Percentiles rank a stretch among this genome's conserved stretches.
Evolutionary conservation across 192 early-diverging fungal genomes (phyloP).

Genomic region (Oehlia diaphana): DNA sequence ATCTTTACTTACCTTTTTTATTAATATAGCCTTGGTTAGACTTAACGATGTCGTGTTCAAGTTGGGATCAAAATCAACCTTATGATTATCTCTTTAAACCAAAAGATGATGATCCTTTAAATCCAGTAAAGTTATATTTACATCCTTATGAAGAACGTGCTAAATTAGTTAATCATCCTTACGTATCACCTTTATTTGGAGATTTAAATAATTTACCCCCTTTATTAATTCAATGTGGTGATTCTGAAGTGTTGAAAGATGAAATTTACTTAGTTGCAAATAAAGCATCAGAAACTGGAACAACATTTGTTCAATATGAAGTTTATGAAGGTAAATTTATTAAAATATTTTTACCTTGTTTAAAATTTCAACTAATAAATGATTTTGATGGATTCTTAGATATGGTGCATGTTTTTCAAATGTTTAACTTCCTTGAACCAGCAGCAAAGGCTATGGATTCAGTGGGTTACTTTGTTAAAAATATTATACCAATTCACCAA

Average conservation of each 20-base stretch:
- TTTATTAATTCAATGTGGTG: slow-evolving; percentile 54
- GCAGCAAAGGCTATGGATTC: slow-evolving; percentile 23
- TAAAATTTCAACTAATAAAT: not conserved
- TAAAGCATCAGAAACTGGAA: slow-evolving; percentile 33
- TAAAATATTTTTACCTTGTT: not conserved
- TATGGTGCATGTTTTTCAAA: slow-evolving; percentile 30
- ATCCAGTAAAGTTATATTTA: slow-evolving; percentile 49
- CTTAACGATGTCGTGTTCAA: slow-evolving; percentile 51
- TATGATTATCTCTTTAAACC: slow-evolving; percentile 42
- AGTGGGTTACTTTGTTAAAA: slow-evolving; percentile 23
- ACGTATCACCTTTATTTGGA: slow-evolving; percentile 55
- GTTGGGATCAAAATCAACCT: slow-evolving; percentile 43
- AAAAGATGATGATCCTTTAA: slow-evolving; percentile 36
- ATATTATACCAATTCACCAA: slow-evolving; percentile 22
- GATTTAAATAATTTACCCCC: slow-evolving; percentile 50
- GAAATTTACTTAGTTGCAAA: slow-evolving; percentile 44
- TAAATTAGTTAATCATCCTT: slow-evolving; percentile 45
- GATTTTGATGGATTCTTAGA: not conserved
- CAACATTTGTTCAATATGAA: slow-evolving; percentile 28
- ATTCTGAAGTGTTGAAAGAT: slow-evolving; percentile 45
- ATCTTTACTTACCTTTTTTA: not conserved
- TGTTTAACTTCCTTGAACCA: slow-evolving; percentile 21
- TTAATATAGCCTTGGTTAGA: slow-evolving; percentile 55
- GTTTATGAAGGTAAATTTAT: slow-evolving; percentile 21
- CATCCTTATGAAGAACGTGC: slow-evolving; percentile 32